phyloP scores from a whole-genome alignment of 306 rosid species.

The Cucurbita ficifolia region DNA sequence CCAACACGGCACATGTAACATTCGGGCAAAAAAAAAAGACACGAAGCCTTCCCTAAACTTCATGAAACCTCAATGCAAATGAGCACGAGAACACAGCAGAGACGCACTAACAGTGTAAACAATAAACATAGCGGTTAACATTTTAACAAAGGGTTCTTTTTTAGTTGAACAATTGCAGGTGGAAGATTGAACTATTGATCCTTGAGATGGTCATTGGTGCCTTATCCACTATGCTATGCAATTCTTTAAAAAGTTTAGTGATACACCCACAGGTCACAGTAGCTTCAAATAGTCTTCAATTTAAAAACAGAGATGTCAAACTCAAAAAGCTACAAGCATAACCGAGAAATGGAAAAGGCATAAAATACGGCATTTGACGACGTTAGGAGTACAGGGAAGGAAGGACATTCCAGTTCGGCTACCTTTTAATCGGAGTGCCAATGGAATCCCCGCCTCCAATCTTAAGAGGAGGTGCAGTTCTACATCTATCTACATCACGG shows the following conservation, averaged over 20 bases:
- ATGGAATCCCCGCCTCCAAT: slow-evolving; percentile 3
- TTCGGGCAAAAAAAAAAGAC: neutral
- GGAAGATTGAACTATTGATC: no score
- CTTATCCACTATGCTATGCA: no score
- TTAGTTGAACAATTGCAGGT: no score
- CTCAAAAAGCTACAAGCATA: neutral
- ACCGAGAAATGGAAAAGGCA: neutral
- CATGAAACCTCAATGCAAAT: neutral
- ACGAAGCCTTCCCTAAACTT: neutral
- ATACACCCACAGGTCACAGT: neutral
- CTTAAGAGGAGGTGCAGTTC: neutral
- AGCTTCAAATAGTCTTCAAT: neutral
- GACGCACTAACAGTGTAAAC: neutral
- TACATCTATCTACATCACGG: slow-evolving; percentile 22
- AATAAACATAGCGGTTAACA: neutral
- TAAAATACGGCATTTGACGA: neutral
- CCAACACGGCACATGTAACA: neutral
- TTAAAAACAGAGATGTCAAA: neutral
- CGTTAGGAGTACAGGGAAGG: neutral
- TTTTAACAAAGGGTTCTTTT: neutral
- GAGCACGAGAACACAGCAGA: neutral
- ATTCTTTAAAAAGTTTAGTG: no score
- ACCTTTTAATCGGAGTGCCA: slow-evolving; percentile 36
- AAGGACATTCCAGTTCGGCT: neutral
- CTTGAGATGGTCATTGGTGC: no score